phyloP scores from a whole-genome alignment of 2,329 filamentous ascomycete species.

The Aspergillus aculeatus region DNA sequence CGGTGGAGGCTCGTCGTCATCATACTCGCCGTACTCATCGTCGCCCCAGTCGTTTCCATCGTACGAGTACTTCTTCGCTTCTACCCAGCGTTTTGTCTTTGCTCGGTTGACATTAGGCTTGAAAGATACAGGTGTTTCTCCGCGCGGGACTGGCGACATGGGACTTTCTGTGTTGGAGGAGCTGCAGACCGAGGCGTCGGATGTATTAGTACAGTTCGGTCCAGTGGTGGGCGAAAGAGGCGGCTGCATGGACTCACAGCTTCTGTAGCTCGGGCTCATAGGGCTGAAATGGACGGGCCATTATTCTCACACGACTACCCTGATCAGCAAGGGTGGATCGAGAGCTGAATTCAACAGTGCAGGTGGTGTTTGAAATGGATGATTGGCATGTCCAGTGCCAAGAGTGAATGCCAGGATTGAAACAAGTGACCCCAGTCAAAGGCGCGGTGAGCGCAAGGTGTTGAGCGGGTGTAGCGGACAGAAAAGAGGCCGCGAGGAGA shows the following conservation, averaged over 20 bases:
- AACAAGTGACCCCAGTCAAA: background rate
- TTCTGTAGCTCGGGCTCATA: constrained; percentile 25
- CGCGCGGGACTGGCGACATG: constrained; percentile 26
- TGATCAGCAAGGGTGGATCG: constrained; percentile 1
- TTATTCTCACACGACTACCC: constrained; percentile 16
- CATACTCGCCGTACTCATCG: constrained; percentile 60
- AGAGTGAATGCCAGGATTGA: background rate
- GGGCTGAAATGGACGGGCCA: constrained; percentile 29
- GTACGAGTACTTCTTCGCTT: constrained; percentile 82
- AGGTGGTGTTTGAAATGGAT: constrained; percentile 1
- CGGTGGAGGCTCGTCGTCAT: constrained; percentile 54
- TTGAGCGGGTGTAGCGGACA: background rate
- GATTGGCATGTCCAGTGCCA: constrained; percentile 11
- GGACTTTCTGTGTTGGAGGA: constrained; percentile 27
- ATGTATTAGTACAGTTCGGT: background rate
- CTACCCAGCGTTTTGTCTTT: constrained; percentile 93
- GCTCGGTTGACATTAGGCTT: constrained; percentile 82
- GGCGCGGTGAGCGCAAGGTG: constrained; percentile 3
- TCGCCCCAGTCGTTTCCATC: constrained; percentile 93
- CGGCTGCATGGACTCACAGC: constrained; percentile 22
- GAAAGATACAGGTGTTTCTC: constrained; percentile 58
- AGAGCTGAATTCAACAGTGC: background rate
- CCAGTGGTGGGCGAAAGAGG: background rate
- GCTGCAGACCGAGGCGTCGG: constrained; percentile 1
- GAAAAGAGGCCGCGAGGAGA: background rate